phyloP scores from a whole-genome alignment of 2,329 filamentous ascomycete species.

The Fonsecaea pugnacius region DNA sequence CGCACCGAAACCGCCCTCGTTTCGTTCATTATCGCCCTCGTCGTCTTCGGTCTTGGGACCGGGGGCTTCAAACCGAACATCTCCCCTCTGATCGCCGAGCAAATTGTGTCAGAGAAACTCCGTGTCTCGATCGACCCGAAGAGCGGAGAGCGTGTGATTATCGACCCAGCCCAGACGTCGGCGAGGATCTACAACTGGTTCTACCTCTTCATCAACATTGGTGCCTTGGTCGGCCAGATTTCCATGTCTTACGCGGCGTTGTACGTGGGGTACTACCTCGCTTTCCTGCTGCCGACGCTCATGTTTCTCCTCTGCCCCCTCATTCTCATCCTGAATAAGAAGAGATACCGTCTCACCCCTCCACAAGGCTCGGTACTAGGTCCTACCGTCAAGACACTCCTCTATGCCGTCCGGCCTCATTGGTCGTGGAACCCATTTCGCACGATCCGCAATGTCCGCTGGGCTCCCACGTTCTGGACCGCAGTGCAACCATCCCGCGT shows the following conservation, averaged over 20 bases:
- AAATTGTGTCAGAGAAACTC: constrained; percentile 65
- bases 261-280: constrained; percentile 75
- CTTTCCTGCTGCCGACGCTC: constrained; percentile 69
- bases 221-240: constrained; percentile 65
- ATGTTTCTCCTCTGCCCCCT: constrained; percentile 67
- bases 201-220: constrained; percentile 73
- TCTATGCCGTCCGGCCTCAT: constrained; percentile 65
- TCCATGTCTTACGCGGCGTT: constrained; percentile 75
- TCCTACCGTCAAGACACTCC: constrained; percentile 67
- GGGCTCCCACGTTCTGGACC: constrained; percentile 65
- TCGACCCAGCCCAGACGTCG: constrained; percentile 71
- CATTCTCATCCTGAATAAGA: constrained; percentile 64
- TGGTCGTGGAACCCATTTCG: constrained; percentile 65
- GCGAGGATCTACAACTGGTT: constrained; percentile 72
- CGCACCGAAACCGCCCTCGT: constrained; percentile 38
- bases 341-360: constrained; percentile 66
- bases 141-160: constrained; percentile 69
- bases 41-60: constrained; percentile 50
- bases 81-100: constrained; percentile 71
- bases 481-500: constrained; percentile 69
- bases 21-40: constrained; percentile 41
- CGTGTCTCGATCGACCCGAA: constrained; percentile 58
- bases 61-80: constrained; percentile 84
- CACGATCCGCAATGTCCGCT: constrained; percentile 61
- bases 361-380: constrained; percentile 73